Evolutionary conservation across 257 asterid species (phyloP), one percentile per base, ranked within the genome.

Genomic region (Ligustrum vulgare): DNA sequence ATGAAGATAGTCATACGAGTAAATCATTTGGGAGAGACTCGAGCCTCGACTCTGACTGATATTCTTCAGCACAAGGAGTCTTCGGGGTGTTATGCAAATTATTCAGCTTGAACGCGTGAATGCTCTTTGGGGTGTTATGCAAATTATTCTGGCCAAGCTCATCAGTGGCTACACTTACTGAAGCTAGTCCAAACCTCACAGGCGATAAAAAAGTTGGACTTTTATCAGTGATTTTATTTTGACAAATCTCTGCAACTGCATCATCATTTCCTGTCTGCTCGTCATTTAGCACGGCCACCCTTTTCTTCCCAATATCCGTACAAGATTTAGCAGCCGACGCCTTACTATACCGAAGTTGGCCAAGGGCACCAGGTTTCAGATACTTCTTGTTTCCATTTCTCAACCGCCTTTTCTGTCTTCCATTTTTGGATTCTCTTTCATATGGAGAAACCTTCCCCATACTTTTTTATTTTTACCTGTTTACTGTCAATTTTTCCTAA

Each of bases 311-410:
- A 18, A 92, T 83, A 87, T 91, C 93, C 8, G 94, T 83, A 83
- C 96, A 91, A 20, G 91, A 81, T 75, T 94, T 91, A 16, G 96
- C 80, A 76, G 93, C 88, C 9, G 86, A 84, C 6, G 89, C 91
- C 91, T 86, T 89, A 79, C 71, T 91, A 80, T 88, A 78, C 9
- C 97, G 94, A 51, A 91, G 84, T 86, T 87, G 98, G 22, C 96
- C 97, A 23, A 92, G 96, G 39, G 96, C 96, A 69, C 98, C 98
- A 2, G 98, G 98, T 78, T 84, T 92, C 86, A 92, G 80, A 79
- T 86, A 91, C 87, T 87, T 92, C 66, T 71, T 85, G 65, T 80
- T 82, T 6, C 84, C 80, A 75, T 80, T 86, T 85, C 71, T 89
- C 4, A 67, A 72, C 70, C 83, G 82, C 83, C 82, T 85, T 77